phyloP scores from a whole-genome alignment of 2,329 filamentous ascomycete genomes.

The Diaporthe ilicicola region DNA sequence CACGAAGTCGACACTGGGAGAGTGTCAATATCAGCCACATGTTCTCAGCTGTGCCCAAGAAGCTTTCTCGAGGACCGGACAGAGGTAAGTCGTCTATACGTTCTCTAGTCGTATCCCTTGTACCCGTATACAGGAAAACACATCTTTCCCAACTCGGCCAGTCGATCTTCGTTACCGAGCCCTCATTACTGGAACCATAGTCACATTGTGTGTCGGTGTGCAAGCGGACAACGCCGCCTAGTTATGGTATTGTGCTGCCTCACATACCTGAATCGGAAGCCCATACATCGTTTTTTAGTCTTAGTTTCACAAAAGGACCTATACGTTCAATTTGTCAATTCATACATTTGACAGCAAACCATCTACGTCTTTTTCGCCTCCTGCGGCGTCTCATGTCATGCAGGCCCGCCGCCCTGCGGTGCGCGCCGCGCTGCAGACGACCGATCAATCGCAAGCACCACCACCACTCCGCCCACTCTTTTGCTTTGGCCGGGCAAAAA shows the following conservation, averaged over 20 bases:
- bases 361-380: background rate
- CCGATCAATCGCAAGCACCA: background rate
- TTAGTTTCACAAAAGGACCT: background rate
- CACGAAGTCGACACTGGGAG: background rate
- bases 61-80: background rate
- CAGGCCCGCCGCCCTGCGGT: slow-evolving; percentile 6
- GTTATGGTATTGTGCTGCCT: background rate
- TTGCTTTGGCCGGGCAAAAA: background rate
- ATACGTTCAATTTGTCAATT: too few species aligned
- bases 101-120: background rate
- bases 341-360: background rate
- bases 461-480: background rate
- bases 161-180: background rate
- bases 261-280: background rate
- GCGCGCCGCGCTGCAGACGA: slow-evolving; percentile 4
- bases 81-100: background rate
- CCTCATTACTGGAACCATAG: background rate
- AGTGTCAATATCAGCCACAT: background rate
- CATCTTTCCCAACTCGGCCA: slow-evolving; percentile 7
- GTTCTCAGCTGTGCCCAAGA: background rate
- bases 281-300: background rate
- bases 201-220: slow-evolving; percentile 21
- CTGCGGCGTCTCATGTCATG: slow-evolving; percentile 2
- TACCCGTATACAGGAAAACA: background rate
- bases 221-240: background rate